Conservation (phyloP, 1,284 basidiomycete species). For the Cryptococcus maquisensis region DNA sequence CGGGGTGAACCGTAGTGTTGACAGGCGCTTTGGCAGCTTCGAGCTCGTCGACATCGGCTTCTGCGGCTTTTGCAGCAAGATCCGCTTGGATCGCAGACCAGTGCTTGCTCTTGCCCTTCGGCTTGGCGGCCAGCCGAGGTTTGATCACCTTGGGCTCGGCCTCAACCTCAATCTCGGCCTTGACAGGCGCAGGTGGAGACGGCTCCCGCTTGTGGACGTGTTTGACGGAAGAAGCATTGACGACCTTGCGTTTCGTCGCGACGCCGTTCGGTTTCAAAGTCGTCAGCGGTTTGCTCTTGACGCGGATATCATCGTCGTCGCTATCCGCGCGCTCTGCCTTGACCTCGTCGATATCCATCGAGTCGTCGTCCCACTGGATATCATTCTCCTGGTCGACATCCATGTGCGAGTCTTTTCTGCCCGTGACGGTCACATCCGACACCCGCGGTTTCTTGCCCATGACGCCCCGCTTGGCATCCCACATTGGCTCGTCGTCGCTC, state of each 20-base stretch:
- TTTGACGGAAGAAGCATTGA: conserved; percentile 47
- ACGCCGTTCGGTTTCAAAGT: conserved; percentile 24
- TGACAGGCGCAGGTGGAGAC: background rate
- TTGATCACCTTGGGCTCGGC: conserved; percentile 24
- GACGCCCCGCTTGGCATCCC: conserved; percentile 28
- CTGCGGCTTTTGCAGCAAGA: conserved; percentile 24
- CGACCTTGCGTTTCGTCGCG: conserved; percentile 38
- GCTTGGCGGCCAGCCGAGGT: conserved; percentile 23
- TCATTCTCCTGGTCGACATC: conserved; percentile 28
- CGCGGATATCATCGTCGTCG: conserved; percentile 32
- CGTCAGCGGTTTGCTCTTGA: conserved; percentile 20
- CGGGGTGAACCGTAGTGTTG: conserved; percentile 51
- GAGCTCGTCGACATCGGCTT: conserved; percentile 29
- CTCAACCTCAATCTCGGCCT: conserved; percentile 8
- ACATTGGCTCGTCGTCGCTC: conserved; percentile 52
- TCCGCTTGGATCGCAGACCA: conserved; percentile 72
- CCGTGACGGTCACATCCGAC: conserved; percentile 36
- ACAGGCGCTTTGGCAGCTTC: conserved; percentile 42
- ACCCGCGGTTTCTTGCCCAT: conserved; percentile 43
- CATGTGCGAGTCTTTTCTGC: conserved; percentile 1
- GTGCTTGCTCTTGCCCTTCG: conserved; percentile 34
- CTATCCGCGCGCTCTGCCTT: conserved; percentile 50
- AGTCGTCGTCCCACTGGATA: conserved; percentile 32
- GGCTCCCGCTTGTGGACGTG: conserved; percentile 49
- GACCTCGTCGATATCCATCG: conserved; percentile 34